A percentile compares a stretch with the other conserved stretches of the same genome.
These are phyloP conservation scores for Arthroderma sp. DNA, from an alignment of 2,329 filamentous ascomycete species.

Conservation along the genomic window DNA sequence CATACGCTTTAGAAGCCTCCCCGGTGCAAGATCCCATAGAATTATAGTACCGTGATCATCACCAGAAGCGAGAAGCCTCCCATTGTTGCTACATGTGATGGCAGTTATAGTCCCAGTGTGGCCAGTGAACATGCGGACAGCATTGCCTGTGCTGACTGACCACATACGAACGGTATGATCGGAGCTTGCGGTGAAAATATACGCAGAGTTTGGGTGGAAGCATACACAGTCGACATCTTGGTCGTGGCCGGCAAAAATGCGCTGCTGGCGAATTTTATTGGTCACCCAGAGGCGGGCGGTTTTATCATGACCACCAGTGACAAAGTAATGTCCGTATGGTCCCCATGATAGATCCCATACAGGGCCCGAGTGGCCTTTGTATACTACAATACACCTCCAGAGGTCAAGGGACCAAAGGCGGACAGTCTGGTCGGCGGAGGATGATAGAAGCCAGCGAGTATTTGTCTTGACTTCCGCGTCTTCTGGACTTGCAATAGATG, in stretches of 20 bases:
- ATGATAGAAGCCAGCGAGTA: slow-evolving; percentile 71
- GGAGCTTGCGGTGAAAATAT: slow-evolving; percentile 83
- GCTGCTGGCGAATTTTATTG: slow-evolving; percentile 77
- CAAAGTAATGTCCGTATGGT: slow-evolving; percentile 90
- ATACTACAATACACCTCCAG: slow-evolving; percentile 85
- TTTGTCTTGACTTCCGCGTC: slow-evolving; percentile 41
- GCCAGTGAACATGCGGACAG: slow-evolving; percentile 82
- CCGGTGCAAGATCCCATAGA: slow-evolving; percentile 86
- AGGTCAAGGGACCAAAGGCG: slow-evolving; percentile 87
- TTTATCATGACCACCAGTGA: slow-evolving; percentile 75
- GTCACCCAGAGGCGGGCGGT: slow-evolving; percentile 85
- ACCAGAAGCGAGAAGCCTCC: slow-evolving; percentile 79
- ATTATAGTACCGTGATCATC: slow-evolving; percentile 82
- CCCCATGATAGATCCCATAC: slow-evolving; percentile 83
- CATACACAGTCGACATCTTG: slow-evolving; percentile 81
- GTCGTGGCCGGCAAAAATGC: slow-evolving; percentile 84
- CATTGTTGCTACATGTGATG: slow-evolving; percentile 73
- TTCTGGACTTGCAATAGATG: slow-evolving; percentile 43
- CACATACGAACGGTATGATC: slow-evolving; percentile 97
- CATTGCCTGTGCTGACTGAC: slow-evolving; percentile 75
- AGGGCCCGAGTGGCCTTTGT: slow-evolving; percentile 83
- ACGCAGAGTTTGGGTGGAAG: slow-evolving; percentile 90
- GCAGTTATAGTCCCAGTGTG: slow-evolving; percentile 80
- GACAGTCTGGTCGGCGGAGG: slow-evolving; percentile 73
- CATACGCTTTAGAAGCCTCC: slow-evolving; percentile 77